A percentile compares a stretch with the other conserved stretches of the same genome.
These are phyloP conservation scores for Penicillium dipodomyicola DNA, from an alignment of 495 filamentous ascomycete genomes.

Conservation along the genomic window DNA sequence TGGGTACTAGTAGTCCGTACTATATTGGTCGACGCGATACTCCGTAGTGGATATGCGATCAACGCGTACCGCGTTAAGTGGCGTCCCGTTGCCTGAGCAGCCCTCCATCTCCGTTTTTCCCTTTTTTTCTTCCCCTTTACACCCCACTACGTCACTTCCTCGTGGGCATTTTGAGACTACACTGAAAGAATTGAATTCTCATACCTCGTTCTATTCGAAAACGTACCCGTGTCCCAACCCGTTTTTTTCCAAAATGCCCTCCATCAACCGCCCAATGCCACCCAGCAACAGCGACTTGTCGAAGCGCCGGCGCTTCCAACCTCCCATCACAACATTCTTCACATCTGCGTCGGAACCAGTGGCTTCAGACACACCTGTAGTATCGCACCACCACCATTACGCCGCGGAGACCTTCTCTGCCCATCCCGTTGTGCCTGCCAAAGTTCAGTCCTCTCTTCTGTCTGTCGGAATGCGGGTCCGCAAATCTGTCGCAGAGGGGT, in stretches of 20 bases:
- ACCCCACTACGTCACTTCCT: conserved; percentile 2
- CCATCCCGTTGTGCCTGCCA: conserved; percentile 53
- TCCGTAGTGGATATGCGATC: background rate
- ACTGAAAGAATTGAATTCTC: background rate
- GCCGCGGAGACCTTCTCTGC: conserved; percentile 42
- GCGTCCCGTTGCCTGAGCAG: conserved; percentile 5
- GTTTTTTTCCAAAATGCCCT: conserved; percentile 16
- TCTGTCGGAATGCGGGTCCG: conserved; percentile 90
- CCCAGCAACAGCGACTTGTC: conserved; percentile 27
- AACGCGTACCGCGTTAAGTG: conserved; percentile 7
- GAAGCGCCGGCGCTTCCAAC: conserved; percentile 48
- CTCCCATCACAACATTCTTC: conserved; percentile 48
- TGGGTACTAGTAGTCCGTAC: too few relatives aligned
- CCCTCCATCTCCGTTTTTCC: conserved; percentile 14
- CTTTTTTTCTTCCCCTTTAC: conserved; percentile 4
- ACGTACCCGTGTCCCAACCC: background rate
- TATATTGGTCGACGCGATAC: background rate
- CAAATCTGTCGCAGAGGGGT: conserved; percentile 87
- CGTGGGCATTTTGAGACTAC: background rate
- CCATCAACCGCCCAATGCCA: conserved; percentile 15
- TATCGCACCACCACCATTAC: conserved; percentile 43
- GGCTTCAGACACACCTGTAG: conserved; percentile 14
- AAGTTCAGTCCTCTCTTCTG: conserved; percentile 73
- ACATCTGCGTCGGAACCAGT: conserved; percentile 19
- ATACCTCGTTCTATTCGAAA: background rate